These are phyloP conservation scores for Amanita exitialis DNA, from an alignment of 768 basidiomycete species.

Conservation along the genomic window DNA sequence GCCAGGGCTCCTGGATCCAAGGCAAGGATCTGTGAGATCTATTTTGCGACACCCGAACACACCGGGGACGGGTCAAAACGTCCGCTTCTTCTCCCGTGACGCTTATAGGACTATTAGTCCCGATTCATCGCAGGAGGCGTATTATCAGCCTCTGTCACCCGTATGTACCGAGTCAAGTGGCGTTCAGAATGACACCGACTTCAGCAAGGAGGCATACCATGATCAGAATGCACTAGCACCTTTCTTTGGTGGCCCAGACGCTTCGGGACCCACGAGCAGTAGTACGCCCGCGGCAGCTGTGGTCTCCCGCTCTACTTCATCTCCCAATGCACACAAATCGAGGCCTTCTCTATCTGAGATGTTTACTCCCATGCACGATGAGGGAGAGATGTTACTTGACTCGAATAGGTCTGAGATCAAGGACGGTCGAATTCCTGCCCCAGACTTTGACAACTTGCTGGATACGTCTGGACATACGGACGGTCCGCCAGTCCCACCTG, in stretches of 20 bases:
- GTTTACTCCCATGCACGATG: slow-evolving; percentile 31
- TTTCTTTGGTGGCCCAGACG: slow-evolving; percentile 22
- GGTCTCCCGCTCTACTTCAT: slow-evolving; percentile 22
- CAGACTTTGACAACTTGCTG: slow-evolving; percentile 42
- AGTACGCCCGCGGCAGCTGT: slow-evolving; percentile 20
- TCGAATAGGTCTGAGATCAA: slow-evolving; percentile 21
- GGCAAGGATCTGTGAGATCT: slow-evolving; percentile 51
- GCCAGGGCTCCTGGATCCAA: slow-evolving; percentile 13
- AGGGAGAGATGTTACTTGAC: slow-evolving; percentile 11
- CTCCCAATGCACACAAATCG: slow-evolving; percentile 23
- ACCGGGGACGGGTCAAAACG: slow-evolving; percentile 70
- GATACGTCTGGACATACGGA: slow-evolving; percentile 50
- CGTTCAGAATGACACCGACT: not conserved
- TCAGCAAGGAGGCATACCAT: slow-evolving; percentile 13
- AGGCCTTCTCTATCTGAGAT: slow-evolving; percentile 39
- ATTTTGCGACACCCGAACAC: slow-evolving; percentile 65
- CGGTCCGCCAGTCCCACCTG: slow-evolving; percentile 36
- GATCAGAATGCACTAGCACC: slow-evolving; percentile 11
- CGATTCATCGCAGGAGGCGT: slow-evolving; percentile 41
- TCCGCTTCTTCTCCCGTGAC: slow-evolving; percentile 68
- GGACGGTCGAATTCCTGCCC: slow-evolving; percentile 24
- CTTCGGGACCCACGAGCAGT: slow-evolving; percentile 15
- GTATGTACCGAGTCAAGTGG: slow-evolving; percentile 7
- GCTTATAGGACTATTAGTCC: slow-evolving; percentile 57
- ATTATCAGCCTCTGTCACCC: slow-evolving; percentile 20